phyloP scores from a whole-genome alignment of 805 yeast species.

The Metschnikowia drakensbergensis region DNA sequence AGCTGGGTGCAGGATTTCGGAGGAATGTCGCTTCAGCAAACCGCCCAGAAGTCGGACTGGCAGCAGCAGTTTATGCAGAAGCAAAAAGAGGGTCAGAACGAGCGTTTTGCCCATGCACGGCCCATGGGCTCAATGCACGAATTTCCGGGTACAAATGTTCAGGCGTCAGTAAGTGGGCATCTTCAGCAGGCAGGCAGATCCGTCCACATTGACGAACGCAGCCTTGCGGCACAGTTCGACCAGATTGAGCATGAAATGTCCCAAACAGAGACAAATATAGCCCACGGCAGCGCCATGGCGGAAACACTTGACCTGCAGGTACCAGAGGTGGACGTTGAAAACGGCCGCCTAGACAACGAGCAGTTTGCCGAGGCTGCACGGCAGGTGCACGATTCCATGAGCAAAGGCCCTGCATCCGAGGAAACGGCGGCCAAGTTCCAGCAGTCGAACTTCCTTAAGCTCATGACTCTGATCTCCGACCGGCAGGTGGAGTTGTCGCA shows the following conservation, averaged over 20 bases:
- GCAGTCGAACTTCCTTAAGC: conserved; percentile 34
- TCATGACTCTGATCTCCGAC: conserved; percentile 38
- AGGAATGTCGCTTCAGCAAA: conserved; percentile 12
- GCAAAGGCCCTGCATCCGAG: conserved; percentile 22
- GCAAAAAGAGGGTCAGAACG: conserved; percentile 7
- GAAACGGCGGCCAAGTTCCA: conserved; percentile 32
- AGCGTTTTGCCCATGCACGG: neutral
- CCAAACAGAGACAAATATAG: conserved; percentile 6
- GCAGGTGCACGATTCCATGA: conserved; percentile 36
- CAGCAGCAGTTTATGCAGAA: conserved; percentile 20
- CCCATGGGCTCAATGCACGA: neutral
- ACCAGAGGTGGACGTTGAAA: neutral
- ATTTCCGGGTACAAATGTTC: neutral
- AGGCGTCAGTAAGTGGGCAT: neutral
- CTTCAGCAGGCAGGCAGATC: conserved; percentile 6
- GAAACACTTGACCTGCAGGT: neutral
- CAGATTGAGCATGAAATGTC: conserved; percentile 29
- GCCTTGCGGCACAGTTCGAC: conserved; percentile 32
- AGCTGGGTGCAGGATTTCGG: conserved; percentile 16
- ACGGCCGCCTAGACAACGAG: conserved; percentile 26
- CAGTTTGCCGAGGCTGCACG: conserved; percentile 40
- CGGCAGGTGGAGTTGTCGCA: conserved; percentile 31
- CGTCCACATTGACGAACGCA: conserved; percentile 22
- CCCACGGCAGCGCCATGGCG: no score
- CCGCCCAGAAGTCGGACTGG: neutral